Base-by-base conservation (phyloP, 208 protist species). In the Wallacemonas sp. region DNA sequence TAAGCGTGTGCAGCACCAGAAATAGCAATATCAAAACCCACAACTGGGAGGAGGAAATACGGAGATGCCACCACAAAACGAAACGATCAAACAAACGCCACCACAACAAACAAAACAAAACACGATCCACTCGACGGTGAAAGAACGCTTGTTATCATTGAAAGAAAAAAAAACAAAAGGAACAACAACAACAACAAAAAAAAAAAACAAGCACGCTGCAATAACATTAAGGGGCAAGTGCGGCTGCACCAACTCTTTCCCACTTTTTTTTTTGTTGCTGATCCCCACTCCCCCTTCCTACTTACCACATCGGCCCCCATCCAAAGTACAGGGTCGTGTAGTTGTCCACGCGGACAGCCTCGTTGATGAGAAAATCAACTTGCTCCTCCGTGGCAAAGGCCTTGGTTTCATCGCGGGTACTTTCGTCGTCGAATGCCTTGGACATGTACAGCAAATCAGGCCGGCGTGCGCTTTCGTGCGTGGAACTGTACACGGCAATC, bases 241-340 rank as follows among this genome's bases (percentile, higher is more conserved):
- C n/a, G n/a, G n/a, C n/a, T n/a, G n/a, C n/a, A 16, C 55, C n/a
- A 44, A n/a, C 26, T 38, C 55, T 18, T 23, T 14, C n/a, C 31
- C 11, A 12, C 55, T 29, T 48, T 23, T 62, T 62, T 44, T 44
- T 44, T 44, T 49, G 42, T 39, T 25, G 3, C 39, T 49, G 46
- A 25, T 44, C 18, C 41, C 26, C 23, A 49, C 23, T 65, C n/a
- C n/a, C n/a, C n/a, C n/a, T 65, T 14, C 20, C 12, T 5, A 8
- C 42, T 67, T 72, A 97, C 93, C 91, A 96, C 50, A 96, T 69
- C 23, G 93, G 93, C 1, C 88, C 89, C 93, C 93, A 97, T 32
- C 93, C 93, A 77, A 95, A 94, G 76, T 96, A 97, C 61, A 95
- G 62, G 31, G 87, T 89, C 23, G 91, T 82, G 74, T 92, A 92